Percentiles rank a stretch among this genome's conserved stretches.
Conservation (phyloP, 306 rosid genomes). For the Rosa chinensis region DNA sequence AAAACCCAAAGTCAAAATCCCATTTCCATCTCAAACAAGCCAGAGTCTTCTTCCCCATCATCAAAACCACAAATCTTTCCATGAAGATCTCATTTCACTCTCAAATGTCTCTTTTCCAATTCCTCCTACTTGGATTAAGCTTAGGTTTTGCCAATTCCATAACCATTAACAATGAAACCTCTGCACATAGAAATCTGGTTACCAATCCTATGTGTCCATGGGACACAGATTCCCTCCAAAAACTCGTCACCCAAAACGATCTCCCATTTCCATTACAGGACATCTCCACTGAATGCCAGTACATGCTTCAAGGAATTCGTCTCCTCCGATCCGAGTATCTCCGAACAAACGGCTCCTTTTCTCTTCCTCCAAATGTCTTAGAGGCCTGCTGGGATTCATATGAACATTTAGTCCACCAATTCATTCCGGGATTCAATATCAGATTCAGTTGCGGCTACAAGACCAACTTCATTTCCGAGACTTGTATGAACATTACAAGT, state of each 20-base stretch:
- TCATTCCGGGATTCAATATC: slow-evolving; percentile 14
- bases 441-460: slow-evolving; percentile 14
- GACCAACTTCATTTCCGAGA: slow-evolving; percentile 24
- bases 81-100: not conserved
- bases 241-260: not conserved
- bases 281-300: slow-evolving; percentile 17
- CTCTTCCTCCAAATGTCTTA: slow-evolving; percentile 2
- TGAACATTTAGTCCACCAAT: not conserved
- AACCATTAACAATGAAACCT: not conserved
- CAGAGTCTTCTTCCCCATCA: not conserved
- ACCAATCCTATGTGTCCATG: slow-evolving; percentile 13
- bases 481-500: slow-evolving; percentile 14
- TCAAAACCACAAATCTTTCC: not conserved
- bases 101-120: not conserved
- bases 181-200: not conserved
- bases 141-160: not conserved
- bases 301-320: slow-evolving; percentile 20
- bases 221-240: not conserved
- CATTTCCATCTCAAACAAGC: not conserved
- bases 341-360: slow-evolving; percentile 2
- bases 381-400: slow-evolving; percentile 28
- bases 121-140: not conserved
- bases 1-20: not conserved
- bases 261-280: not conserved
- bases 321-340: slow-evolving; percentile 29